Conservation (phyloP, 768 basidiomycete species). For the Infundibulicybe gibba region DNA sequence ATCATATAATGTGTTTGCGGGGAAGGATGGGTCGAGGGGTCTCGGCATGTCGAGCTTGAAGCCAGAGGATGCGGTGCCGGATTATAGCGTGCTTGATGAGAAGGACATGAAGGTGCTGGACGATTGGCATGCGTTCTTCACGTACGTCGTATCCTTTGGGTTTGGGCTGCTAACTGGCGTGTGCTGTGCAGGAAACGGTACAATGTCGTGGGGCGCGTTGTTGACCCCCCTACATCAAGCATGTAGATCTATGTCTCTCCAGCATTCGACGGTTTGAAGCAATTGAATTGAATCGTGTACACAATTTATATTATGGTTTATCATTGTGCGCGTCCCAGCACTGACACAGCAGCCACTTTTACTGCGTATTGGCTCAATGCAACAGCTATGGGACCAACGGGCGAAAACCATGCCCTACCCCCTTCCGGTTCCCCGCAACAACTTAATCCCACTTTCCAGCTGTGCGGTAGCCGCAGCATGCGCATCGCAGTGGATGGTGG, state of each 20-base stretch:
- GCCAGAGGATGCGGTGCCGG: slow-evolving; percentile 79
- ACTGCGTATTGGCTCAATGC: too few relatives aligned
- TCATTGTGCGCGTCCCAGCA: too few relatives aligned
- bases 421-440: too few relatives aligned
- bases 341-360: too few relatives aligned
- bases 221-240: slow-evolving; percentile 33
- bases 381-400: too few relatives aligned
- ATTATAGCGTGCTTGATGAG: slow-evolving; percentile 74
- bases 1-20: slow-evolving; percentile 85
- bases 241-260: slow-evolving; percentile 8
- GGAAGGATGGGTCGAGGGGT: slow-evolving; percentile 88
- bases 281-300: too few relatives aligned
- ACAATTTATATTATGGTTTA: too few relatives aligned
- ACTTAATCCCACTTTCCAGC: too few relatives aligned
- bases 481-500: too few relatives aligned
- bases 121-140: slow-evolving; percentile 88
- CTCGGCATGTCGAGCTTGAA: slow-evolving; percentile 89
- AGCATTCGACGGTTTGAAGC: too few relatives aligned
- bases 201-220: slow-evolving; percentile 77
- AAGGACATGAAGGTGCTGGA: slow-evolving; percentile 77
- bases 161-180: not conserved
- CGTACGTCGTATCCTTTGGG: slow-evolving; percentile 44
- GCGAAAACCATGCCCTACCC: too few relatives aligned
- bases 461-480: too few relatives aligned
- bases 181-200: slow-evolving; percentile 66